A percentile compares a stretch with the other conserved stretches of the same genome.
These are phyloP conservation scores for Galerina sulciceps DNA, from an alignment of 768 basidiomycete genomes.

Conservation along the genomic window DNA sequence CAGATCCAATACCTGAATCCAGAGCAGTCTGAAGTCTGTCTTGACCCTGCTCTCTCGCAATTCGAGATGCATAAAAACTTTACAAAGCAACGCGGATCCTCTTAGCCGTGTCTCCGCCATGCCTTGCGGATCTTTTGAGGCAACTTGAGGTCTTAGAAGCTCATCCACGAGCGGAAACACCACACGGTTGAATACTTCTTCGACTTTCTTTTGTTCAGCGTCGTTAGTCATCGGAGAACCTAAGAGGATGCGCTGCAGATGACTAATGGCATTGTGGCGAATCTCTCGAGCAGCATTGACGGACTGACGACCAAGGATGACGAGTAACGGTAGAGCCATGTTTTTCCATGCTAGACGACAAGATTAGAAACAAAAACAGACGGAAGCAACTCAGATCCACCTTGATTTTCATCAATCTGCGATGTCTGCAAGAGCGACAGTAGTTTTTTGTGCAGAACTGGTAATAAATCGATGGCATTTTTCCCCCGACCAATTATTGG, in stretches of 20 bases:
- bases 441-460: constrained; percentile 71
- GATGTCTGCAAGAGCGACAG: constrained; percentile 57
- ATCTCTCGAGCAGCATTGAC: constrained; percentile 84
- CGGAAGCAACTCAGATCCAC: constrained; percentile 29
- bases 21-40: constrained; percentile 73
- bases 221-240: constrained; percentile 70
- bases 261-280: constrained; percentile 76
- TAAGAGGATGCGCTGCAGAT: constrained; percentile 84
- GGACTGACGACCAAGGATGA: constrained; percentile 78
- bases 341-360: constrained; percentile 67
- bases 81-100: constrained; percentile 90
- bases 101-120: constrained; percentile 91
- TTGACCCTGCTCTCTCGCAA: constrained; percentile 65
- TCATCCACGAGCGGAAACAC: constrained; percentile 93
- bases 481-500: constrained; percentile 80
- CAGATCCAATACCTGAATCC: constrained; percentile 89
- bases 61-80: constrained; percentile 94
- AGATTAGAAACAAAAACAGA: not conserved
- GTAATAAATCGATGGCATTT: constrained; percentile 81
- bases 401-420: constrained; percentile 44
- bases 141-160: constrained; percentile 82
- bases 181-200: constrained; percentile 86
- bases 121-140: constrained; percentile 78
- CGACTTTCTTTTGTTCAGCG: constrained; percentile 63
- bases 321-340: constrained; percentile 74